Evolutionary conservation across 2,329 filamentous ascomycete genomes (phyloP).

Genomic region (Fusarium armeniacum): DNA sequence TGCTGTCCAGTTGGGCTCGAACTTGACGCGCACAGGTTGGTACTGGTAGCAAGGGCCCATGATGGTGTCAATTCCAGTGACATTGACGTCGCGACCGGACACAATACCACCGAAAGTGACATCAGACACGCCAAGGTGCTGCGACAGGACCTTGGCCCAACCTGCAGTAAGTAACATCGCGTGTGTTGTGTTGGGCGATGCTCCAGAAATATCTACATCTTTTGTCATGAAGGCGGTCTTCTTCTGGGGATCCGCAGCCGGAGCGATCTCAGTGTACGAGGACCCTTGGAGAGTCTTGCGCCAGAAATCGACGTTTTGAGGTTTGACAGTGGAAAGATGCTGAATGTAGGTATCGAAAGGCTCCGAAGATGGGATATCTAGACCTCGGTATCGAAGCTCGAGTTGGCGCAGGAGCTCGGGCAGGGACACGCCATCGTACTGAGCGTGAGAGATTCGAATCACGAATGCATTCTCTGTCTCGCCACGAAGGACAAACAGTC

Average conservation of each 20-base stretch:
- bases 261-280: constrained; percentile 40
- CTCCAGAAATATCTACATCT: constrained; percentile 45
- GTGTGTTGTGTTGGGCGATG: constrained; percentile 46
- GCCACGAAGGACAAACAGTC: constrained; percentile 39
- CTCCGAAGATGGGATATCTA: constrained; percentile 34
- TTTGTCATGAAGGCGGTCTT: constrained; percentile 48
- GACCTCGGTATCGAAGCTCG: constrained; percentile 56
- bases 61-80: constrained; percentile 43
- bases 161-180: constrained; percentile 49
- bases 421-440: constrained; percentile 64
- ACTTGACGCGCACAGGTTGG: constrained; percentile 49
- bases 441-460: constrained; percentile 61
- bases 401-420: constrained; percentile 60
- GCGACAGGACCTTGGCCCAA: constrained; percentile 48
- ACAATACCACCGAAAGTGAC: constrained; percentile 50
- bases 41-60: constrained; percentile 52
- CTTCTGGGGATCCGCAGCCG: constrained; percentile 27
- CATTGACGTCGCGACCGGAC: constrained; percentile 46
- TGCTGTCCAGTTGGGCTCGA: constrained; percentile 44
- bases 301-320: constrained; percentile 40
- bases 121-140: constrained; percentile 39
- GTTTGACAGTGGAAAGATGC: constrained; percentile 14
- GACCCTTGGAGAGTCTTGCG: constrained; percentile 39
- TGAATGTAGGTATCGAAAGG: constrained; percentile 43
- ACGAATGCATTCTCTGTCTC: constrained; percentile 43